These are phyloP conservation scores for Combretum micranthum DNA, from an alignment of 345 rosid genomes.

Conservation along the genomic window DNA sequence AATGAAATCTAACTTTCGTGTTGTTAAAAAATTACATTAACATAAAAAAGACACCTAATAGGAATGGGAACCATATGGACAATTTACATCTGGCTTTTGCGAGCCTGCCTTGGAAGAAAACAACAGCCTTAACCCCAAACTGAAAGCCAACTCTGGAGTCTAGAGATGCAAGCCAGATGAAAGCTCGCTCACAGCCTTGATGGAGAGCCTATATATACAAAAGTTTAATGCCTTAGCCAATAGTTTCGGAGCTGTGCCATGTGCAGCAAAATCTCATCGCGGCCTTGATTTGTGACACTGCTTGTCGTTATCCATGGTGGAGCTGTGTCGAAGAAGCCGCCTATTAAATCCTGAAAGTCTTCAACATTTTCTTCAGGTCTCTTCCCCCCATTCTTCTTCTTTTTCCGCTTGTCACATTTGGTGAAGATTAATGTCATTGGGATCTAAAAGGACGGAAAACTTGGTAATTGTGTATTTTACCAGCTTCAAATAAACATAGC, in stretches of 20 bases:
- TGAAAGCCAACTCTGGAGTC: no score
- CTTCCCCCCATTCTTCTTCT: conserved; percentile 86
- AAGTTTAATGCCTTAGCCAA: conserved; percentile 72
- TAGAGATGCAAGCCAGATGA: no score
- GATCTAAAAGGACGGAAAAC: conserved; percentile 30
- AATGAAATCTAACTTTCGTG: no score
- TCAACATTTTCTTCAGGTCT: conserved; percentile 74
- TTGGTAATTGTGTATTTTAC: neutral
- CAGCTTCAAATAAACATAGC: neutral
- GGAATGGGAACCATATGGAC: no score
- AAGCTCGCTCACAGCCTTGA: no score
- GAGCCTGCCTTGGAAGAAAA: no score
- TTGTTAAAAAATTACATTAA: no score
- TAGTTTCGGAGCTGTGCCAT: conserved; percentile 93
- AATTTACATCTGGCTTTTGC: no score
- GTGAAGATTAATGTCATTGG: conserved; percentile 96
- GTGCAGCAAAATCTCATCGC: conserved; percentile 91
- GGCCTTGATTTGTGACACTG: conserved; percentile 91
- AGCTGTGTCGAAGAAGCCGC: conserved; percentile 62
- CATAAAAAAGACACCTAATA: no score
- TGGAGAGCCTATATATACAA: no score
- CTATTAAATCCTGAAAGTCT: conserved; percentile 73
- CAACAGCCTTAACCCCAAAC: no score
- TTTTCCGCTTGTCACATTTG: conserved; percentile 94
- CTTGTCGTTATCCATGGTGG: conserved; percentile 99